Conservation (phyloP, 2,329 filamentous ascomycete genomes). For the Neofusicoccum kwambonambiense region DNA sequence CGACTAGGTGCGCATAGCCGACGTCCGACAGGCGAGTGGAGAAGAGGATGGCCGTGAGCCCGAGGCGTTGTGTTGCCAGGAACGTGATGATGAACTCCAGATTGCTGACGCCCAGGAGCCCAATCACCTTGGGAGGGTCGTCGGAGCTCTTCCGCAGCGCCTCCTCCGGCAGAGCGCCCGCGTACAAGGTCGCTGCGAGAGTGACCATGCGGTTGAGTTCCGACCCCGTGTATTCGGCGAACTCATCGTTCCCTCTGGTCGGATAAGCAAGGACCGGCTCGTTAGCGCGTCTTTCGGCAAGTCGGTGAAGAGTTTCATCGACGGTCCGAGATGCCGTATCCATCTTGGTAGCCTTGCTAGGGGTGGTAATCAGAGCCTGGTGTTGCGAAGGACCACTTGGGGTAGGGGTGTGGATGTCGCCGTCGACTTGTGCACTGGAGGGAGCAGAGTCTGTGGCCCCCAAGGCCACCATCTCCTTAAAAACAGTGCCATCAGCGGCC, state of each 20-base stretch:
- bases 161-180: background rate
- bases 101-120: background rate
- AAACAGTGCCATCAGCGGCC: too few species aligned
- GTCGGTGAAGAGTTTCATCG: too few species aligned
- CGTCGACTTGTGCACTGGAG: too few species aligned
- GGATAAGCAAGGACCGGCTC: background rate
- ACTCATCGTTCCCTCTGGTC: background rate
- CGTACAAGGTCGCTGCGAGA: background rate
- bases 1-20: background rate
- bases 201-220: background rate
- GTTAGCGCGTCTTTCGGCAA: background rate
- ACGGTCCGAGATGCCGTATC: too few species aligned
- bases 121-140: background rate
- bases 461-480: too few species aligned
- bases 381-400: too few species aligned
- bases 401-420: too few species aligned
- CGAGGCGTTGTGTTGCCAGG: background rate
- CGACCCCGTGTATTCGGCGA: background rate
- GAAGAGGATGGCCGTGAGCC: background rate
- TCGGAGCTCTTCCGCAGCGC: background rate
- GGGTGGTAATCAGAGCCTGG: too few species aligned
- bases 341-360: too few species aligned
- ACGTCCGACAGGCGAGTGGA: background rate
- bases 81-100: background rate
- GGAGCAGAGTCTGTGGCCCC: too few species aligned